phyloP scores from a whole-genome alignment of 1,284 basidiomycete species.

The Xerocomus subilludens region DNA sequence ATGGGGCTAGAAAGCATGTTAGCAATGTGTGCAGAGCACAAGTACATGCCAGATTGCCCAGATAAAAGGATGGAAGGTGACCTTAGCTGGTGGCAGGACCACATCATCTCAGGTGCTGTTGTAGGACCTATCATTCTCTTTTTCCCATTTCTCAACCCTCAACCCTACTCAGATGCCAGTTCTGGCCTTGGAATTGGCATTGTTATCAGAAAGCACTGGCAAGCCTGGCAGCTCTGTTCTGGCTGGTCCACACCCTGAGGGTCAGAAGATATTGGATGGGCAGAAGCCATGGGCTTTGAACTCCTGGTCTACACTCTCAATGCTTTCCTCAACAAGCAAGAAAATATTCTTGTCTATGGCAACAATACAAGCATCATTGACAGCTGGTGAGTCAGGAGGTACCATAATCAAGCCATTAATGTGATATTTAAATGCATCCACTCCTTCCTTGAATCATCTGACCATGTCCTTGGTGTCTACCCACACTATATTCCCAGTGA shows the following conservation, averaged over 20 bases:
- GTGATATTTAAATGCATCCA: conserved; percentile 44
- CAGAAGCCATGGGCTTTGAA: too few relatives aligned
- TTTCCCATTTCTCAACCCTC: not conserved
- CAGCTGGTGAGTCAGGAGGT: conserved; percentile 56
- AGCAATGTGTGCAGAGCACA: fast-evolving
- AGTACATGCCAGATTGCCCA: conserved; percentile 16
- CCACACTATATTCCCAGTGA: not conserved
- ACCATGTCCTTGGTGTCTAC: not conserved
- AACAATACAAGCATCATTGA: conserved; percentile 58
- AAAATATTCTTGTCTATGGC: conserved; percentile 42
- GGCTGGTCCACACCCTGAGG: not conserved
- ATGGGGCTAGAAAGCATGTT: conserved; percentile 36
- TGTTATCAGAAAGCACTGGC: conserved; percentile 3
- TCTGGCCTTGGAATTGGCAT: conserved; percentile 29
- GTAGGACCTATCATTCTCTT: too few relatives aligned
- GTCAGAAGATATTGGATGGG: too few relatives aligned
- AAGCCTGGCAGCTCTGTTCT: conserved; percentile 28
- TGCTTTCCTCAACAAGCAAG: too few relatives aligned
- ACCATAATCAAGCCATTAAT: conserved; percentile 48
- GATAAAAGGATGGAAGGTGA: not conserved
- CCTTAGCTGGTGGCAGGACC: not conserved
- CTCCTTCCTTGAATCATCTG: not conserved
- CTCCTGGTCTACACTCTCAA: conserved; percentile 44
- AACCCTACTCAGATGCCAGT: conserved; percentile 37
- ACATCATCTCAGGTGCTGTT: too few relatives aligned